phyloP scores from a whole-genome alignment of 768 basidiomycete genomes.

The Cyclocybe cylindracea region DNA sequence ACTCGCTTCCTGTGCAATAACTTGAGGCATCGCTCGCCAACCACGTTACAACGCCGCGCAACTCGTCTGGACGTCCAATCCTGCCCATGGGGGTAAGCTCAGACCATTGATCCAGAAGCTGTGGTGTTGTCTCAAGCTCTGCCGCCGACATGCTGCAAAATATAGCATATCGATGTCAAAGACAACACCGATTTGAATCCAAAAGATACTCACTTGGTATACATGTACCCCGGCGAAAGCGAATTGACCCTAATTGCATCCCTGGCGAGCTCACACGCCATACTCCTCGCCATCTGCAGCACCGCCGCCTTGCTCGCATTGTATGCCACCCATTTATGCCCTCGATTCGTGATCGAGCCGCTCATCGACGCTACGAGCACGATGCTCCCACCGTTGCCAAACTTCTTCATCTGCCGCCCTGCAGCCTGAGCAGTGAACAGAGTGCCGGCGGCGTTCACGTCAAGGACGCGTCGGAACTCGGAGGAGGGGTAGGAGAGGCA shows the following conservation, averaged over 20 bases:
- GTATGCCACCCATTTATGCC: slow-evolving; percentile 64
- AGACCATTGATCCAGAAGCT: slow-evolving; percentile 54
- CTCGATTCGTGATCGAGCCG: slow-evolving; percentile 52
- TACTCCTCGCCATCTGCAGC: slow-evolving; percentile 68
- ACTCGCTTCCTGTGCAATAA: slow-evolving; percentile 73
- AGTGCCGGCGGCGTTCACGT: slow-evolving; percentile 57
- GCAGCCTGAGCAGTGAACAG: slow-evolving; percentile 58
- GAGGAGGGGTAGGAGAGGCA: slow-evolving; percentile 55
- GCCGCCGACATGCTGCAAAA: slow-evolving; percentile 2
- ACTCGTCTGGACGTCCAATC: slow-evolving; percentile 62
- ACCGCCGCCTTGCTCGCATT: slow-evolving; percentile 71
- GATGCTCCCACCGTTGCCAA: slow-evolving; percentile 48
- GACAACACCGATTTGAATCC: neutral
- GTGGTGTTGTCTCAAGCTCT: slow-evolving; percentile 44
- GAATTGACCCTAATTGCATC: slow-evolving; percentile 64
- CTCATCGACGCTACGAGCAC: slow-evolving; percentile 59
- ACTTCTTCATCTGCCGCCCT: slow-evolving; percentile 54
- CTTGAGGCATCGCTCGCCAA: slow-evolving; percentile 65
- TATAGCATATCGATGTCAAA: neutral
- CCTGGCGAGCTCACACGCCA: slow-evolving; percentile 71
- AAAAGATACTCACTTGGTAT: slow-evolving; percentile 46
- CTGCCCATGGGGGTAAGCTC: slow-evolving; percentile 59
- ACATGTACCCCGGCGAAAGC: slow-evolving; percentile 68
- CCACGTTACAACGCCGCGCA: slow-evolving; percentile 65
- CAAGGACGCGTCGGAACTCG: slow-evolving; percentile 55